These are phyloP conservation scores for Metschnikowia borealis DNA, from an alignment of 805 yeast genomes.

Conservation along the genomic window DNA sequence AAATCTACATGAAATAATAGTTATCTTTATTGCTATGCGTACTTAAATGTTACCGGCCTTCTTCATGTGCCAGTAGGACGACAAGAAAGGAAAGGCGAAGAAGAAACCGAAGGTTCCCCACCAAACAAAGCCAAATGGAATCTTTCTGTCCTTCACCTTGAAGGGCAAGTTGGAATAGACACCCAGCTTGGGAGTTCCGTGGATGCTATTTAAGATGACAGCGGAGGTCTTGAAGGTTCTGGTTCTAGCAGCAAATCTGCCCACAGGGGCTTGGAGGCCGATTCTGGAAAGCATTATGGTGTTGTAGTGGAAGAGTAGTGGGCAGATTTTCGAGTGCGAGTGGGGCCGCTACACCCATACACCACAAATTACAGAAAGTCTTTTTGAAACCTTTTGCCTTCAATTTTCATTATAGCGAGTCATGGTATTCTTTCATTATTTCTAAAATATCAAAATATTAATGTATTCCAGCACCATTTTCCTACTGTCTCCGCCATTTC, in stretches of 20 bases:
- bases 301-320: not conserved
- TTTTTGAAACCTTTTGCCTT: no score
- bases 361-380: not conserved
- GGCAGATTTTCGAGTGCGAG: conserved; percentile 1
- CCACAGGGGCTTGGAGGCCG: conserved; percentile 18
- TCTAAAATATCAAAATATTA: no score
- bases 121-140: conserved; percentile 82
- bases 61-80: conserved; percentile 77
- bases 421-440: no score
- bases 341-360: not conserved
- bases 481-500: no score
- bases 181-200: conserved; percentile 50
- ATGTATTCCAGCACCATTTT: no score
- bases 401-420: not conserved
- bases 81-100: conserved; percentile 63
- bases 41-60: conserved; percentile 61
- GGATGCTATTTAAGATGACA: conserved; percentile 31
- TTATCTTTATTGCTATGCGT: conserved; percentile 3
- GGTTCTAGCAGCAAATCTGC: conserved; percentile 9
- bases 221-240: conserved; percentile 48
- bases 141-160: conserved; percentile 87
- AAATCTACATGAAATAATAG: conserved; percentile 14
- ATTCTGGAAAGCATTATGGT: conserved; percentile 24
- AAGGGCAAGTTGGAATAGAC: conserved; percentile 91
- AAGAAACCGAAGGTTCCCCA: conserved; percentile 57